Base-by-base conservation (phyloP, 331 rosid genomes). In the Rhamnella rubrinervis region DNA sequence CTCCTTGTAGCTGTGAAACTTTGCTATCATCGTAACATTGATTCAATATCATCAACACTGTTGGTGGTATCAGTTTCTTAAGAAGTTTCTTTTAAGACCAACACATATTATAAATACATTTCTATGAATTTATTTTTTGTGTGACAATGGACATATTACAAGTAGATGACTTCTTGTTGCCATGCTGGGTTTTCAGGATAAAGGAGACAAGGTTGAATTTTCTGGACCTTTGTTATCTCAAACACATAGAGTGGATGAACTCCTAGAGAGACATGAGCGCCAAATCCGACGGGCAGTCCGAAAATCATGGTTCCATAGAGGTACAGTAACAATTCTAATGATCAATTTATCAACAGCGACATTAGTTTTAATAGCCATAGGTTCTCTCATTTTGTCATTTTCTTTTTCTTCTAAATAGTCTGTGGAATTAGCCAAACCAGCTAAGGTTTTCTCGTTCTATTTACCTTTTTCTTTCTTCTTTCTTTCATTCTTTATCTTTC, bases 151-250 rank as follows among this genome's bases (percentile, higher is more conserved):
- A 41, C 51, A 3, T 47, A 31, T 15, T 38, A n/a, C n/a, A 52
- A 2, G 19, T 26, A 38, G 5, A 37, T 51, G 41, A 59, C 11
- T n/a, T 61, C 20, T 55, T 59, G 55, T 20, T 71, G 25, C 73
- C 47, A 63, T 74, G 53, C 85, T 88, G 99, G 85, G 87, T 59
- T 89, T 86, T 68, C 92, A 82, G 64, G 95, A 95, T 75, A 87
- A 87, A 81, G 87, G 79, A 74, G 98, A 89, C 55, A 91, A 84
- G 69, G 98, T 91, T 47, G 97, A 95, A 59, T 95, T 84, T 83
- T 95, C 98, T 17, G 98, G 98, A n/a, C 98, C 98, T 16, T 70
- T 95, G 65, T 73, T 91, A 71, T 89, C 96, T 77, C 97, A 91
- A 80, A 81, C 93, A 71, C 84, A 86, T 71, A 82, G 87, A 72